phyloP scores from a whole-genome alignment of 331 rosid genomes.

The Pyrus hybrid region DNA sequence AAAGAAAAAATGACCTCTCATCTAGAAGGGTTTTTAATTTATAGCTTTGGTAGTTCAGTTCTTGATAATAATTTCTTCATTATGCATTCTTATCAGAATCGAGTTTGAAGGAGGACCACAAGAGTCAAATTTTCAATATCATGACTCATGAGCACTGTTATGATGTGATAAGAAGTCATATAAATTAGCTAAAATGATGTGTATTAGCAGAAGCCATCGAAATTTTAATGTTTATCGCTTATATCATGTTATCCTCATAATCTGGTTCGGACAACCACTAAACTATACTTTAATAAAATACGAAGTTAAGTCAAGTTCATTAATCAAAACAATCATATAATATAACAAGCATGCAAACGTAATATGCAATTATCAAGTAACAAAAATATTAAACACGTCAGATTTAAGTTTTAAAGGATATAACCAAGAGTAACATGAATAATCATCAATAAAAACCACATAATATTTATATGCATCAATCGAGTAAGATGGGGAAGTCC shows the following conservation, averaged over 20 bases:
- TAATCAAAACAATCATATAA: background rate
- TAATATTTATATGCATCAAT: too few relatives aligned
- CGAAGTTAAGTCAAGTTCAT: background rate
- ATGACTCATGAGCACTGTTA: background rate
- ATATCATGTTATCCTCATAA: background rate
- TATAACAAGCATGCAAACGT: background rate
- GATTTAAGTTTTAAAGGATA: too few relatives aligned
- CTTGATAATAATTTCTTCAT: too few relatives aligned
- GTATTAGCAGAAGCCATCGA: background rate
- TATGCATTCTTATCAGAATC: background rate
- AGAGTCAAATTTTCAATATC: background rate
- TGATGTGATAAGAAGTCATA: background rate
- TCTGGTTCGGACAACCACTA: background rate
- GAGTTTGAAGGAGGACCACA: background rate
- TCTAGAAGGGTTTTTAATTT: background rate
- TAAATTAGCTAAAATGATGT: background rate
- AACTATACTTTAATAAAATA: background rate
- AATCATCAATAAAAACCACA: too few relatives aligned
- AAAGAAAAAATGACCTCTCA: background rate
- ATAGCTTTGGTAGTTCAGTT: background rate
- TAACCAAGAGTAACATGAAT: too few relatives aligned
- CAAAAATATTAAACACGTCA: too few relatives aligned
- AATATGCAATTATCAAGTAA: too few relatives aligned
- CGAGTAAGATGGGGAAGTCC: too few relatives aligned
- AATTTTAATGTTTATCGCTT: background rate